Evolutionary conservation across 768 basidiomycete genomes (phyloP).

Genomic region (Dioszegia aurantiaca): DNA sequence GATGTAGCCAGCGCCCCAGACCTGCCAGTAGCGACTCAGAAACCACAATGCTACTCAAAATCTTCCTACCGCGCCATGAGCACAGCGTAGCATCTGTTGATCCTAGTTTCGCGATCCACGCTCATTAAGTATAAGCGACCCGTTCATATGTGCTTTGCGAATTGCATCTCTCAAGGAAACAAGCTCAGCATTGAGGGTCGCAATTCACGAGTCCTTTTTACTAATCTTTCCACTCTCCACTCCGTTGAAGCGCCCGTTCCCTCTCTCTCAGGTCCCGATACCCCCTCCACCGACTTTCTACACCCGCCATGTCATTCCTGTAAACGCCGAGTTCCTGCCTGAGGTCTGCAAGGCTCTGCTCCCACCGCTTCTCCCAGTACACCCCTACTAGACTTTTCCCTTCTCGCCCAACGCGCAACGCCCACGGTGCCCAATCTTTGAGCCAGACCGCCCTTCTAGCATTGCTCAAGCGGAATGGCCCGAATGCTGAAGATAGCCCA

Average conservation of each 20-base stretch:
- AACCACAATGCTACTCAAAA: no score
- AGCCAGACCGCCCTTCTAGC: constrained; percentile 62
- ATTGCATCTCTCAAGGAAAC: no score
- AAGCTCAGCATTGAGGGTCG: no score
- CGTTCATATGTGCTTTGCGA: no score
- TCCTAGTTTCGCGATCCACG: no score
- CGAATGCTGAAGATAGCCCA: constrained; percentile 71
- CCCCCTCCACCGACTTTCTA: constrained; percentile 67
- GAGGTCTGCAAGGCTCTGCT: constrained; percentile 73
- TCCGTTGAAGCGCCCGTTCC: constrained; percentile 56
- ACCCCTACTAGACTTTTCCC: constrained; percentile 77
- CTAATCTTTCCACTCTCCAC: constrained; percentile 48
- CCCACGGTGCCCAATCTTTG: constrained; percentile 88
- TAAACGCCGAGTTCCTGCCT: constrained; percentile 75
- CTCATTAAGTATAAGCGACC: no score
- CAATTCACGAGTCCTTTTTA: constrained; percentile 24
- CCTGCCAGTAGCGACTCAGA: no score
- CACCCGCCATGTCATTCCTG: constrained; percentile 59
- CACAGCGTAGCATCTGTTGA: no score
- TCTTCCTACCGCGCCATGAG: no score
- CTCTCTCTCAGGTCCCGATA: constrained; percentile 66
- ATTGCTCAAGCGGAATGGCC: constrained; percentile 67
- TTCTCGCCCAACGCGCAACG: constrained; percentile 73
- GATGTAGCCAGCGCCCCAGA: no score
- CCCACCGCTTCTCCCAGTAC: constrained; percentile 96